Conservation (phyloP, 495 filamentous ascomycete genomes). For the Aspergillus taichungensis region DNA sequence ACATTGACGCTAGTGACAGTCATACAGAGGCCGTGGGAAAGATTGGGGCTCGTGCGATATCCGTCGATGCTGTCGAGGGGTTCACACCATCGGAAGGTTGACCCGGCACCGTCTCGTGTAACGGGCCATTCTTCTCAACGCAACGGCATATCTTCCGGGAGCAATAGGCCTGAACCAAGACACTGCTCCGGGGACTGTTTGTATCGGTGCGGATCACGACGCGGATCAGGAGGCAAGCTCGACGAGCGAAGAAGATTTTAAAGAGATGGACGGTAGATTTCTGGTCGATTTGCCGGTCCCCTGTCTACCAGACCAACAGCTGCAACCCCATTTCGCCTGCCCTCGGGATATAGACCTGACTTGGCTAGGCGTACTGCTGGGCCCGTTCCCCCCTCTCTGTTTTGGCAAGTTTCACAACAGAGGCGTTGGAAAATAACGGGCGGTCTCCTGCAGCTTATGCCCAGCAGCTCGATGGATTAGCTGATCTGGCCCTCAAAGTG, state of each 20-base stretch:
- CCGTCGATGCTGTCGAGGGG: constrained; percentile 7
- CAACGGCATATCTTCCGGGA: constrained; percentile 31
- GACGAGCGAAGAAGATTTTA: background rate
- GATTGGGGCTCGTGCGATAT: constrained; percentile 6
- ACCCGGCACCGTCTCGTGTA: constrained; percentile 23
- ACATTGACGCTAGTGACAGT: constrained; percentile 2
- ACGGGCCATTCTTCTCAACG: constrained; percentile 22
- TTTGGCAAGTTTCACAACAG: constrained; percentile 30
- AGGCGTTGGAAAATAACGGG: constrained; percentile 29
- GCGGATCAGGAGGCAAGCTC: too few species aligned
- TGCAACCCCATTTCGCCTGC: background rate
- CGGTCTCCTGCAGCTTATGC: constrained; percentile 28
- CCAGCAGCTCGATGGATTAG: constrained; percentile 5
- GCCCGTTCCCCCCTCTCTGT: background rate
- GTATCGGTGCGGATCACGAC: background rate
- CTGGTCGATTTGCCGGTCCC: background rate
- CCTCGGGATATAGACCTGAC: too few species aligned
- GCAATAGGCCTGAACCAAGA: constrained; percentile 3
- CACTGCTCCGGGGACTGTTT: constrained; percentile 11
- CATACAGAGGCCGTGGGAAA: constrained; percentile 5
- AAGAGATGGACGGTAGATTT: background rate
- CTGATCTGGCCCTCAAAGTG: background rate
- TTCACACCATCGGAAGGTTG: constrained; percentile 20
- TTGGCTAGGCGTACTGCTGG: background rate
- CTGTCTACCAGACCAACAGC: constrained; percentile 8